These are phyloP conservation scores for Globisporangium cystogenes DNA, from an alignment of 352 stramenopile genomes.

Conservation along the genomic window DNA sequence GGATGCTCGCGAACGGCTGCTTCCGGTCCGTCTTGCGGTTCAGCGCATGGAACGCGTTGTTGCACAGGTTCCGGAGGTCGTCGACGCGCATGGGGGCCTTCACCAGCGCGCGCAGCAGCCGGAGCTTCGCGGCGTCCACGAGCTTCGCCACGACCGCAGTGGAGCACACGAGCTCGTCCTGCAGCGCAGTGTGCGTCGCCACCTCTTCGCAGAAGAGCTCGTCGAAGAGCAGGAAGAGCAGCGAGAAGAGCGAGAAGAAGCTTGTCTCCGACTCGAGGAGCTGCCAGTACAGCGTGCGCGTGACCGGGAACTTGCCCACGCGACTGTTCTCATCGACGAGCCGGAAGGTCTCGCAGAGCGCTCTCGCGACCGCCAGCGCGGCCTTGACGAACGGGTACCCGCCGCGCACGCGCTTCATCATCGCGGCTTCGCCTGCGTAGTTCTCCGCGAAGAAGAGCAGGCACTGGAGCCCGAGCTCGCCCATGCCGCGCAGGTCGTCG, in stretches of 20 bases:
- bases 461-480: conserved; percentile 52
- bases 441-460: conserved; percentile 67
- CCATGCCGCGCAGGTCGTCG: conserved; percentile 46
- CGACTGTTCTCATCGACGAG: conserved; percentile 37
- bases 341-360: conserved; percentile 38
- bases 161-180: conserved; percentile 23
- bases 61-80: conserved; percentile 35
- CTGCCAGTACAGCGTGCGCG: conserved; percentile 55
- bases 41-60: conserved; percentile 22
- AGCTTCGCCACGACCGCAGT: conserved; percentile 35
- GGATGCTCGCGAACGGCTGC: background rate
- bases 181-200: conserved; percentile 24
- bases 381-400: conserved; percentile 66
- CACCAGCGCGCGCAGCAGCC: conserved; percentile 30
- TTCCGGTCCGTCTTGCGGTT: background rate
- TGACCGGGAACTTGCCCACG: conserved; percentile 42
- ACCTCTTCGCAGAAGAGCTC: conserved; percentile 61
- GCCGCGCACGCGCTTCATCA: conserved; percentile 53
- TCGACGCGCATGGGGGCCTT: conserved; percentile 35
- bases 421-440: conserved; percentile 44
- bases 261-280: conserved; percentile 39
- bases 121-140: conserved; percentile 33
- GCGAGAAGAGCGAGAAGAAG: conserved; percentile 55
- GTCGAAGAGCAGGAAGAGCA: conserved; percentile 62
- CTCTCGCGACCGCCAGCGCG: conserved; percentile 39